Base-by-base conservation (phyloP, 345 rosid species). In the Reutealis trisperma region DNA sequence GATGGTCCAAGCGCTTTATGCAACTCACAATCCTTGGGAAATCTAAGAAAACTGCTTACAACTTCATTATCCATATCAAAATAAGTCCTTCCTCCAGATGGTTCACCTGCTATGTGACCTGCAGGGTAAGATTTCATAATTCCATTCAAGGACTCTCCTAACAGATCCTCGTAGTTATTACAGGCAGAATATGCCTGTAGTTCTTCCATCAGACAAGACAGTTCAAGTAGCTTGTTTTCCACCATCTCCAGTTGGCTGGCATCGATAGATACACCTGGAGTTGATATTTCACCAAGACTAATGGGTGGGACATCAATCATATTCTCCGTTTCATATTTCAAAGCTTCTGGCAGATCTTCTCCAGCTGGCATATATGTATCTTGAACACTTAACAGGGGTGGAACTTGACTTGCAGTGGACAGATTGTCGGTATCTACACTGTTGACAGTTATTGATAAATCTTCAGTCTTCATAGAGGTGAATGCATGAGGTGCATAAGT, bases 1-100 rank as follows among this genome's bases (percentile, higher is more conserved):
- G 73, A 70, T 49, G 85, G 75, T 77, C 84, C 90, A 63, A 86
- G 85, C 10, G 84, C 89, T 72, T 85, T 75, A 67, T 84, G 86
- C 51, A 88, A 83, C 80, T 91, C 88, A 22, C 71, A 76, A 32
- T 85, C 85, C 61, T 67, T 15, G 13, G 88, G 88, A 64, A 87
- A 87, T 71, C 71, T 74, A 72, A 79, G 79, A 45, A 80, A 79
- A 77, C 76, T 77, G 52, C 49, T 55, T 8, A 66, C 19, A 51
- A 18, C 70, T 51, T 44, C 55, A 47, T 74, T 59, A 45, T 22
- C 30, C 0, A 25, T 25, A 67, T 75, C 61, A 32, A 67, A 37
- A 45, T 54, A 49, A 63, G 41, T 77, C 22, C 30, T 71, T 61
- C 79, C 86, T 70, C 67, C 75, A 55, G 47, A 71, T 61, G 57